Evolutionary conservation across 352 stramenopile genomes (phyloP).

Genomic region (Globisporangium sylvaticum): DNA sequence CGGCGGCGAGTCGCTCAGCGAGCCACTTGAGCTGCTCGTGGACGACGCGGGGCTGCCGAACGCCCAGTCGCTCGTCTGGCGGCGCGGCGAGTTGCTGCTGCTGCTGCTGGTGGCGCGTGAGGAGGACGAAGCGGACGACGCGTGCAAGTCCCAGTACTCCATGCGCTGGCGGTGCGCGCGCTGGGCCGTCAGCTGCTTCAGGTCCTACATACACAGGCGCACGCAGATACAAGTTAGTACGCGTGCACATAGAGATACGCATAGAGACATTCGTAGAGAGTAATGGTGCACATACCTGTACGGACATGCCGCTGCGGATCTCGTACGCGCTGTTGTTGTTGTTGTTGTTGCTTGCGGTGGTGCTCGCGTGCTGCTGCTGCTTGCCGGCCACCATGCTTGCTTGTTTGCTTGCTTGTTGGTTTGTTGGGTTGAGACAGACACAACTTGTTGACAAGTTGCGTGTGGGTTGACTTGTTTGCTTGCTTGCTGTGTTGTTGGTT

Average conservation of each 20-base stretch:
- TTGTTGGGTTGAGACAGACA: slow-evolving; percentile 1
- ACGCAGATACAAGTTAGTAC: not conserved
- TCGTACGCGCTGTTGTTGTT: slow-evolving; percentile 40
- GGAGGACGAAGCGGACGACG: slow-evolving; percentile 11
- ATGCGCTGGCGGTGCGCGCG: slow-evolving; percentile 57
- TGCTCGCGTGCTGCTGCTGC: slow-evolving; percentile 22
- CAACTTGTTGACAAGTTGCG: not conserved
- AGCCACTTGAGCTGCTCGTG: slow-evolving; percentile 18
- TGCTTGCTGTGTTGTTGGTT: slow-evolving; percentile 1
- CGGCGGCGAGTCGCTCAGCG: slow-evolving; percentile 18
- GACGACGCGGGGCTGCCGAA: slow-evolving; percentile 20
- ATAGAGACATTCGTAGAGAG: not conserved
- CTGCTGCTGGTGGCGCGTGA: not conserved
- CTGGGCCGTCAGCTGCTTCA: slow-evolving; percentile 82
- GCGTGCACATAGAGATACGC: not conserved
- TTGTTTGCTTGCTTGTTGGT: not conserved
- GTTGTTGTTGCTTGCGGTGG: slow-evolving; percentile 18
- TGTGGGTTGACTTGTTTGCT: slow-evolving; percentile 2
- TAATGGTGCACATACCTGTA: slow-evolving; percentile 37
- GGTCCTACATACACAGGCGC: slow-evolving; percentile 30
- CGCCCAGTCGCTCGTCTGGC: slow-evolving; percentile 21
- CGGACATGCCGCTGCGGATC: slow-evolving; percentile 82
- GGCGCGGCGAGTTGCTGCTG: slow-evolving; percentile 36
- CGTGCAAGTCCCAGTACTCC: slow-evolving; percentile 53
- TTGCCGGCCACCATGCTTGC: slow-evolving; percentile 39